Base-by-base conservation (phyloP, 768 basidiomycete genomes). In the Mycena belliarum region DNA sequence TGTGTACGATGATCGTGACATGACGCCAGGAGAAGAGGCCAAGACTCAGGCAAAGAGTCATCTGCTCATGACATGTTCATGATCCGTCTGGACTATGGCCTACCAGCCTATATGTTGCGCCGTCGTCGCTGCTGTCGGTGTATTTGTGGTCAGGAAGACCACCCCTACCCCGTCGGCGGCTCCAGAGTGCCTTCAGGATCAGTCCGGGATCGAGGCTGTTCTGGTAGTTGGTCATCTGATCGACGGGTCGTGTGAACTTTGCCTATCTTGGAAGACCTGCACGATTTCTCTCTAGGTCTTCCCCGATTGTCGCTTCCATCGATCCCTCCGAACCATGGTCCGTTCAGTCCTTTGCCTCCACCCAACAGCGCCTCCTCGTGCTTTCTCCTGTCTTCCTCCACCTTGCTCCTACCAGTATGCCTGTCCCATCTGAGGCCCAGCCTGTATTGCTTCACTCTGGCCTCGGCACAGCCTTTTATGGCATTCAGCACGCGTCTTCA, bases 391-490 rank as follows among this genome's bases (percentile, higher is more conserved):
- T 8, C 28, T 37, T n/a, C 43, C 9, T 43, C 41, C 47, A 21
- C 40, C 5, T 25, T n/a, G 20, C 24, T 6, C 44, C 37, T 23
- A n/a, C 15, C 50, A 52, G 25, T 7, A 58, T 58, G 57, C 57
- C 57, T 21, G 28, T 23, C 24, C 57, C 20, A 12, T 41, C 18
- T 28, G 11, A 20, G 43, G 11, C 44, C 18, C 21, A 41, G 4
- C 57, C 57, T 47, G 44, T 42, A 7, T 9, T 60, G 24, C 76
- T 81, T 60, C 87, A 90, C 70, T 54, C 73, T 33, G 67, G 70
- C 33, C 83, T 92, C 47, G 68, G 79, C 46, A 85, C 89, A 0
- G 83, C 85, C 10, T 91, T 92, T 72, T 76, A 75, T 37, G 90
- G 90, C 52, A 65, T 87, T 43, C 76, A 82, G 32, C 89, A 91